Evolutionary conservation across 352 stramenopile species (phyloP).

Genomic region (Phytophthora pisi): DNA sequence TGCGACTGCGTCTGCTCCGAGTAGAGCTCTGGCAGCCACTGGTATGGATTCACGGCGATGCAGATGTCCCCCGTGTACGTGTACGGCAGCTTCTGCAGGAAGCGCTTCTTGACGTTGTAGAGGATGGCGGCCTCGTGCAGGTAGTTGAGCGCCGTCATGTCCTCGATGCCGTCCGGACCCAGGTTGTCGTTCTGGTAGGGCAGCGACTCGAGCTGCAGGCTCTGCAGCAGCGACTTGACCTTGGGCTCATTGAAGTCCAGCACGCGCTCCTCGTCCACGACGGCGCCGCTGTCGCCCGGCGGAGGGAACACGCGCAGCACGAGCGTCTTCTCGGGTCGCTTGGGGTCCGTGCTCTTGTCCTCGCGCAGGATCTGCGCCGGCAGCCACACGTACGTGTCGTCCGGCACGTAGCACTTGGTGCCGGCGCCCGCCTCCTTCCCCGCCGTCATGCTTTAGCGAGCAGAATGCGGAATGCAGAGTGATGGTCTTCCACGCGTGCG

Average conservation of each 20-base stretch:
- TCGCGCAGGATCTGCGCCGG: constrained; percentile 75
- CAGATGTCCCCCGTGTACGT: constrained; percentile 97
- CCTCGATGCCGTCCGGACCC: constrained; percentile 65
- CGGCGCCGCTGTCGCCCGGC: constrained; percentile 17
- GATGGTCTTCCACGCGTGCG: constrained; percentile 12
- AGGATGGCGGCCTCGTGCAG: constrained; percentile 92
- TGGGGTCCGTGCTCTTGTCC: constrained; percentile 51
- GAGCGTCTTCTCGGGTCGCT: constrained; percentile 62
- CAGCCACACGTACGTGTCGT: constrained; percentile 80
- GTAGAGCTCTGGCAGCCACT: constrained; percentile 90
- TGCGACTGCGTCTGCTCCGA: constrained; percentile 64
- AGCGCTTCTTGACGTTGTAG: constrained; percentile 91
- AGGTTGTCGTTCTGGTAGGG: constrained; percentile 83
- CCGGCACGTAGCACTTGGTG: constrained; percentile 84
- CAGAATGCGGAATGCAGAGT: constrained; percentile 26
- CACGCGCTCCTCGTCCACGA: constrained; percentile 53
- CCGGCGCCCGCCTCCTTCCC: constrained; percentile 48
- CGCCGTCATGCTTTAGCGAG: constrained; percentile 9
- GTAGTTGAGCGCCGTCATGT: constrained; percentile 90
- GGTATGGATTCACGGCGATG: constrained; percentile 97
- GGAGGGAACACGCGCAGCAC: constrained; percentile 60
- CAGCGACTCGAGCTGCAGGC: constrained; percentile 70
- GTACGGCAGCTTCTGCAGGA: constrained; percentile 91
- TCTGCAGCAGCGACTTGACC: constrained; percentile 64
- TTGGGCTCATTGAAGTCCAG: constrained; percentile 81